Evolutionary conservation across 2,329 filamentous ascomycete species (phyloP), one percentile per base, ranked within the genome.

Genomic region (Ascochyta clinopodiicola): DNA sequence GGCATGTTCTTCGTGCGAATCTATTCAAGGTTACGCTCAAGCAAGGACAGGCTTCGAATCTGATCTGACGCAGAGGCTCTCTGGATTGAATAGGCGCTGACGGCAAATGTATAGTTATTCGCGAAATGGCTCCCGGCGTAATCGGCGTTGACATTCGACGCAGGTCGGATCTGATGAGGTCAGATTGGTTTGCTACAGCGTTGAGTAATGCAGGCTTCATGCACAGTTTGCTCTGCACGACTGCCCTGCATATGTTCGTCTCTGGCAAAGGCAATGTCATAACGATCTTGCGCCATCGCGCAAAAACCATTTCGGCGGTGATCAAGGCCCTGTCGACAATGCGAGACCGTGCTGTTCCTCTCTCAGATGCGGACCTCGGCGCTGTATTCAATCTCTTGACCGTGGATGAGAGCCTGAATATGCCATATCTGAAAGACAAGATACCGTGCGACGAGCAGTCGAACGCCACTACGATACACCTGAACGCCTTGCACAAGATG

Each of bases 361-460:
- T 73, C 7, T 73, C 72, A 1, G 74, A 76, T 56, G 72, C 71
- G 17, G 75, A 73, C 15, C 73, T 76, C 24, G 74, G 71, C 19
- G 72, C 74, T 17, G 74, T 76, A 0, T 76, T 75, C 66, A 74
- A 74, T 47, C 54, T 76, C 22, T 58, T 76, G 31, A 71, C 69
- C 17, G 68, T 76, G 12, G 74, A 75, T 35, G 72, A 76, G 51
- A 63, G 66, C 29, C 48, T 76, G 15, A 51, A 58, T 37, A 60
- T 68, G 34, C 67, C 71, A 0, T 43, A 53, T 2, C 68, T 72
- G 21, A 57, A 56, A 17, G 45, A 65, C 27, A 54, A 63, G 19
- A 42, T 51, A 42, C 40, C 63, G 6, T 51, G 64, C 21, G 70
- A 72, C 7, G 66, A 71, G n/a, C 62, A 72, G 21, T 57, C 64